These are phyloP conservation scores for Suillus spraguei DNA, from an alignment of 768 basidiomycete species.

Conservation along the genomic window DNA sequence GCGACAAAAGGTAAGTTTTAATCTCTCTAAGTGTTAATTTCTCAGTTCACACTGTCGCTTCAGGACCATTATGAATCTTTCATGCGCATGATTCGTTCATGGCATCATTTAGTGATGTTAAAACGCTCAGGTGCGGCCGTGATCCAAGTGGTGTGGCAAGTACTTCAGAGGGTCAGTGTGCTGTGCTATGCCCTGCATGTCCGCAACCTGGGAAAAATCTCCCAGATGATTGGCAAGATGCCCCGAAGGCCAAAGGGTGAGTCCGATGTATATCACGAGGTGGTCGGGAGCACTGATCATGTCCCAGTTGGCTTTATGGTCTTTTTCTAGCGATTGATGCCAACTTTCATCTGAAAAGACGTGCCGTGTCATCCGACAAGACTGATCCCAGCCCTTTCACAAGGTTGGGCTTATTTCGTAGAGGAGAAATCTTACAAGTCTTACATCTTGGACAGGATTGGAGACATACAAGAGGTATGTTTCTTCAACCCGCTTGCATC, in stretches of 20 bases:
- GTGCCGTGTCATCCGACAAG: slow-evolving; percentile 26
- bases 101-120: too few species aligned
- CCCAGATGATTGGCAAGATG: slow-evolving; percentile 4
- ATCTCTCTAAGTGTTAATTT: too few species aligned
- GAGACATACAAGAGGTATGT: slow-evolving; percentile 5
- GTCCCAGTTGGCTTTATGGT: slow-evolving; percentile 29
- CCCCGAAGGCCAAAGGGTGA: slow-evolving; percentile 3
- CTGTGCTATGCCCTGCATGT: slow-evolving; percentile 18
- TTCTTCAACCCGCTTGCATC: neutral
- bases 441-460: slow-evolving; percentile 11
- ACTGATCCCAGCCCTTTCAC: slow-evolving; percentile 28
- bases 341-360: slow-evolving; percentile 34
- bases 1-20: slow-evolving; percentile 13
- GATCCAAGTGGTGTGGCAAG: too few species aligned
- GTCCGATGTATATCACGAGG: neutral
- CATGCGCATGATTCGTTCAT: too few species aligned
- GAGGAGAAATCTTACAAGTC: slow-evolving; percentile 22
- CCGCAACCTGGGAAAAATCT: slow-evolving; percentile 17
- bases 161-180: slow-evolving; percentile 12
- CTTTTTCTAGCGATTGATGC: slow-evolving; percentile 35
- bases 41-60: too few species aligned
- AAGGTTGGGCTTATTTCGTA: slow-evolving; percentile 32
- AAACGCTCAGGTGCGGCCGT: too few species aligned
- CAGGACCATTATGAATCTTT: too few species aligned
- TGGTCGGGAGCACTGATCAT: neutral